Evolutionary conservation across 345 rosid species (phyloP).

Genomic region (Moricandia moricandioides): DNA sequence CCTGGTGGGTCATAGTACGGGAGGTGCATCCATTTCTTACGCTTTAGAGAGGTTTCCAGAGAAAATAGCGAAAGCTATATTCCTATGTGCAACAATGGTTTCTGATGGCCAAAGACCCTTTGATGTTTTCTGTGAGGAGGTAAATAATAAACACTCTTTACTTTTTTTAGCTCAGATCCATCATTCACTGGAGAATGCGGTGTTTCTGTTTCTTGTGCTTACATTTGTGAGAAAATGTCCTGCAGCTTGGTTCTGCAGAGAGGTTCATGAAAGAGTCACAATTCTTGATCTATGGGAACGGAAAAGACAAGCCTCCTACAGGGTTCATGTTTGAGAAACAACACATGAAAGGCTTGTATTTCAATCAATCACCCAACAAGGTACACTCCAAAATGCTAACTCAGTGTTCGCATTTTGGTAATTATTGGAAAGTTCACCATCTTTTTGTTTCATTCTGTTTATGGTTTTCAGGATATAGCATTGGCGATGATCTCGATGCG

Average conservation of each 20-base stretch:
- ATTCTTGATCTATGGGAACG: conserved; percentile 80
- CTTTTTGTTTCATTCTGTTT: not conserved
- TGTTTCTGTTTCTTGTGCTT: not conserved
- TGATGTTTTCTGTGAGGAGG: conserved; percentile 94
- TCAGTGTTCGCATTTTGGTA: too few relatives aligned
- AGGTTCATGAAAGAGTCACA: conserved; percentile 77
- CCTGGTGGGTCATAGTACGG: conserved; percentile 84
- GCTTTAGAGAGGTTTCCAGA: conserved; percentile 75
- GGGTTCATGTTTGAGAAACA: conserved; percentile 95
- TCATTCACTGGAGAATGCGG: not conserved
- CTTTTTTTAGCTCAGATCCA: not conserved
- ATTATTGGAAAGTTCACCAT: not conserved
- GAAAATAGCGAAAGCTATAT: conserved; percentile 77
- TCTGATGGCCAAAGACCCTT: conserved; percentile 86
- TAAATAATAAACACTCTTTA: conserved; percentile 38
- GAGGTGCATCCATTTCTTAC: conserved; percentile 86
- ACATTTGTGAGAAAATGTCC: not conserved
- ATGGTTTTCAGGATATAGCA: conserved; percentile 73
- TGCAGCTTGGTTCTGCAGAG: conserved; percentile 96
- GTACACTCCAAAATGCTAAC: conserved; percentile 36
- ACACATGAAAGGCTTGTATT: conserved; percentile 85
- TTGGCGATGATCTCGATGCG: conserved; percentile 95
- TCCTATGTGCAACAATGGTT: conserved; percentile 89
- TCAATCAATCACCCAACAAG: conserved; percentile 89
- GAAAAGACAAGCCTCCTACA: conserved; percentile 80